Evolutionary conservation across 2,329 filamentous ascomycete species (phyloP), one percentile per base, ranked within the genome.

Genomic region (Colletotrichum spaethianum): DNA sequence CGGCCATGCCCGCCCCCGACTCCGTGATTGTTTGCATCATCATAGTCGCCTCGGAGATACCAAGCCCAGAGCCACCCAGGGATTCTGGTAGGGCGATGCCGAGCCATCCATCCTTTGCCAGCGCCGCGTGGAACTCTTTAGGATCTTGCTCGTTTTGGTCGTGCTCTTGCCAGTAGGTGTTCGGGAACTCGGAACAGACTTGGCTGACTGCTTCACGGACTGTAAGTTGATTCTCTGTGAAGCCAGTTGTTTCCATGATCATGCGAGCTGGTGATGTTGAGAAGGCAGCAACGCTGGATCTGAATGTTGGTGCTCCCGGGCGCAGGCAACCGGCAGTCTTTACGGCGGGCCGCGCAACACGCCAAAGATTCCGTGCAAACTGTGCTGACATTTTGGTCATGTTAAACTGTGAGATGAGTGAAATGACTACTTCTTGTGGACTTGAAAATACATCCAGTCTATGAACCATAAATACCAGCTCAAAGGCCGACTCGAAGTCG

Each of bases 1-100:
- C 90, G 0, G 93, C 93, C 86, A 96, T 94, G 4, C 94, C 94
- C 4, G 94, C 94, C 0, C 94, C 94, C 2, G 90, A 92, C 82
- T 95, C 92, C 0, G 92, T 85, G 68, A 95, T 93, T 2, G 93
- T 93, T 77, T 97, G 94, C 86, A 96, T 88, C 93, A 96, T 96
- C 88, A 96, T 93, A 0, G 92, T 94, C 0, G 94, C 94, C 79
- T 96, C 94, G 0, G 92, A 92, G 44, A 97, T 94, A 11, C 91
- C 93, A 11, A 97, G 82, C 0, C 92, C 93, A 1, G 93, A 88
- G 0, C 94, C 94, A 3, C 94, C 94, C 0, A 94, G 86, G 0
- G 89, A 85, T 78, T 95, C 93, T 0, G 93, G 93, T 4, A 96
- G 83, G 0, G 93, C 93, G 75, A 96, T 95, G 3, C 94, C 94